Evolutionary conservation across 345 rosid genomes (phyloP).

Genomic region (Gossypium longicalyx): DNA sequence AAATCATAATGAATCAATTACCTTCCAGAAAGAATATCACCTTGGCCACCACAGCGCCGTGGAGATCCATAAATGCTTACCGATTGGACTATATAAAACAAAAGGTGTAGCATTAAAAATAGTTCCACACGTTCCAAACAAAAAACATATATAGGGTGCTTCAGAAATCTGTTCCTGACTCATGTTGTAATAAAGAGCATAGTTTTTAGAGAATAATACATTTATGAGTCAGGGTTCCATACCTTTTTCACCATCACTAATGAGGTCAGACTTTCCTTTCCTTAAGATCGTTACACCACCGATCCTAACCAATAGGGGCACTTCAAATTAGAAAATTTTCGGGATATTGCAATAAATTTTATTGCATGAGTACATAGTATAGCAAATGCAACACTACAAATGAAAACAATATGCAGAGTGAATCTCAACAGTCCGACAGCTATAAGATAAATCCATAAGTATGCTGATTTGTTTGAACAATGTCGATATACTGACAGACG

Average conservation of each 20-base stretch:
- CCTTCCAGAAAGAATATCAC: constrained; percentile 97
- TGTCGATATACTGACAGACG: neutral
- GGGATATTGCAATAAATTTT: neutral
- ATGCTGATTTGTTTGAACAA: neutral
- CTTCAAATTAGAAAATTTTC: constrained; percentile 15
- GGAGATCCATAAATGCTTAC: constrained; percentile 81
- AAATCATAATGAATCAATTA: constrained; percentile 21
- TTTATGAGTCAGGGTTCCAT: constrained; percentile 13
- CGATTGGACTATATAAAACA: constrained; percentile 54
- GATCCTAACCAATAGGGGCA: constrained; percentile 43
- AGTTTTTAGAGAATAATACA: neutral
- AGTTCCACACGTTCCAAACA: neutral
- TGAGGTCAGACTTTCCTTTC: constrained; percentile 84
- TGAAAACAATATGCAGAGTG: neutral
- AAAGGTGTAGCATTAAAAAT: constrained; percentile 11
- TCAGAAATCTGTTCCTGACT: constrained; percentile 6
- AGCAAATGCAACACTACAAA: neutral
- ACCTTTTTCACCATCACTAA: constrained; percentile 79
- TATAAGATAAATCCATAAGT: neutral
- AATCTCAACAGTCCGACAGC: neutral
- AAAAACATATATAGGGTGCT: neutral
- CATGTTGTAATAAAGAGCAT: neutral
- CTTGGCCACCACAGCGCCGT: constrained; percentile 95
- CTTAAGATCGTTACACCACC: constrained; percentile 80
- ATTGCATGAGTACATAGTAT: neutral